Conservation (phyloP, 495 filamentous ascomycete species). For the Neohortaea acidophila region DNA sequence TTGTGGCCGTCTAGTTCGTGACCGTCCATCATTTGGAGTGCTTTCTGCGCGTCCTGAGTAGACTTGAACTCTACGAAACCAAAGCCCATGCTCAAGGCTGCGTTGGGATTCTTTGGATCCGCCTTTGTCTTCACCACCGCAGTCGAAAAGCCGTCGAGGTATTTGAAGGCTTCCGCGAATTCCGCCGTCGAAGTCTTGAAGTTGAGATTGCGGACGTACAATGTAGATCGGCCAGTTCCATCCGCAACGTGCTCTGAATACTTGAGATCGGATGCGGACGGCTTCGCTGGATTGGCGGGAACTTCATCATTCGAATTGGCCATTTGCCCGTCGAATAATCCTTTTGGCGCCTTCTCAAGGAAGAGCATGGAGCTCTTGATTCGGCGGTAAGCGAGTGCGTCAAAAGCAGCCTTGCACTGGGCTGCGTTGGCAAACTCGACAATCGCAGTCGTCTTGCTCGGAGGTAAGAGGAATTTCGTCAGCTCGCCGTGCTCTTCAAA, state of each 20-base stretch:
- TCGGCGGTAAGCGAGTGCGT: slow-evolving; percentile 67
- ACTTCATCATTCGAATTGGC: slow-evolving; percentile 9
- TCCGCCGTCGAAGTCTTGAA: slow-evolving; percentile 70
- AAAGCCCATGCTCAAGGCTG: slow-evolving; percentile 87
- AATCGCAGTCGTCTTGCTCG: slow-evolving; percentile 81
- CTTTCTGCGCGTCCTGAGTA: slow-evolving; percentile 60
- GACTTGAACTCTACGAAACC: slow-evolving; percentile 82
- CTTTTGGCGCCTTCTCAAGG: slow-evolving; percentile 81
- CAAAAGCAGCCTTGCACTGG: slow-evolving; percentile 68
- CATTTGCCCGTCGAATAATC: slow-evolving; percentile 43
- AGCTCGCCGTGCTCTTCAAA: slow-evolving; percentile 62
- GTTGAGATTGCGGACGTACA: slow-evolving; percentile 86
- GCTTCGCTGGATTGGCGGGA: slow-evolving; percentile 16
- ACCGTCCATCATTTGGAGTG: slow-evolving; percentile 70
- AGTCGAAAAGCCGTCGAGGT: slow-evolving; percentile 53
- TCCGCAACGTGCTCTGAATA: slow-evolving; percentile 38
- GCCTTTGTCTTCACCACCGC: slow-evolving; percentile 21
- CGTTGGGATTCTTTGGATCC: slow-evolving; percentile 43
- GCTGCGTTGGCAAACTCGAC: slow-evolving; percentile 66
- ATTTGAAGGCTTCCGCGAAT: slow-evolving; percentile 57
- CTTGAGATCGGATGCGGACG: slow-evolving; percentile 34
- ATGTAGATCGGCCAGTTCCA: slow-evolving; percentile 50
- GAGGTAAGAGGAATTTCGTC: slow-evolving; percentile 71
- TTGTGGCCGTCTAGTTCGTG: slow-evolving; percentile 72
- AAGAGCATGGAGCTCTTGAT: slow-evolving; percentile 86